Base-by-base conservation (phyloP, 2,329 filamentous ascomycete species). In the Colletotrichum theobromicola region DNA sequence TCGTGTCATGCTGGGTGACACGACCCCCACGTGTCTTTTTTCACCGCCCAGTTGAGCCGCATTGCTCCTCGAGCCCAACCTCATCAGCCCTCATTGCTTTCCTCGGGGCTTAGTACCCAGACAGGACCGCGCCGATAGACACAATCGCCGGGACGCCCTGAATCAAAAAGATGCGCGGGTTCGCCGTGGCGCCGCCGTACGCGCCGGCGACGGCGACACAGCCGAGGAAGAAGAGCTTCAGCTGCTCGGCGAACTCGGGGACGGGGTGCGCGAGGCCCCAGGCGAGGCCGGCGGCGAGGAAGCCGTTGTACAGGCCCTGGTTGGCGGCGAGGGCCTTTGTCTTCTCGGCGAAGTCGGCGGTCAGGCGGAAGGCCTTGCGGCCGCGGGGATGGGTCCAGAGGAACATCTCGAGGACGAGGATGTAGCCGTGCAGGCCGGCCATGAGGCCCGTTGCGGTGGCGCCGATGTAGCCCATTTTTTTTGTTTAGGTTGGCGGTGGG, bases 271-370 rank as follows among this genome's bases (percentile, higher is more conserved):
- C n/a, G n/a, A 88, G 75, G 4, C 85, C 83, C 88, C 88, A 89
- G 30, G 81, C 72, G 3, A 89, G 79, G 0, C 88, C 88, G 2
- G 87, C 87, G 4, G 87, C 85, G n/a, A 89, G 81, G 69, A 89
- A 88, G 55, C 88, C 87, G 77, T 89, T 89, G 81, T 89, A 89
- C 7, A 89, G 82, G 24, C 88, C 88, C 78, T 89, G 87, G 79
- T 89, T 89, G 67, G 86, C 86, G 61, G 86, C 88, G 42, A 89
- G 81, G 5, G 81, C 77, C 75, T 83, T 84, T 5, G 86, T 88
- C 79, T 87, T 77, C 50, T 84, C 79, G 7, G 88, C 88, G 70
- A 87, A 88, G 7, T 87, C 84, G n/a, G 84, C 78, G 0, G 81
- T 84, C 42, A 88, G 81, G 34, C 79, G 79, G 80, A 89, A 89